Conservation (phyloP, 768 basidiomycete species). For the Podaxis sp. region DNA sequence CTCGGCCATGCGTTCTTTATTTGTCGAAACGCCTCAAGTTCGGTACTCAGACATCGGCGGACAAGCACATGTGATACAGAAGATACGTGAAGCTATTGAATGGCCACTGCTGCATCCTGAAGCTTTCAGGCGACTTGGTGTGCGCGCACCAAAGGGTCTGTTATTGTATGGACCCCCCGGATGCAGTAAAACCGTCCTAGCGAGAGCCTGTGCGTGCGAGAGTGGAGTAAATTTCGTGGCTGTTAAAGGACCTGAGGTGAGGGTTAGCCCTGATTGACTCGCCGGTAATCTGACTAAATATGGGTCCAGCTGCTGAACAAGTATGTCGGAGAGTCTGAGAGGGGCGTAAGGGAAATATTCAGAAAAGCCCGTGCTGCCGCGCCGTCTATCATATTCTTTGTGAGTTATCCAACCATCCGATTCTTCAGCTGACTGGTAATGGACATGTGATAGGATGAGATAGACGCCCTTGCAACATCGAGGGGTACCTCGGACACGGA, state of each 20-base stretch:
- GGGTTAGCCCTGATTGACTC: constrained; percentile 18
- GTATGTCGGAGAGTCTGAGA: constrained; percentile 96
- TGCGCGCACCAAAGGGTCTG: constrained; percentile 85
- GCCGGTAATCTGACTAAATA: background rate
- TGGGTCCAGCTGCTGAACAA: constrained; percentile 83
- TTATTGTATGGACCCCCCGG: constrained; percentile 95
- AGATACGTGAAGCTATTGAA: constrained; percentile 87
- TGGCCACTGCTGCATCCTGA: constrained; percentile 92
- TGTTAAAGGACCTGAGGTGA: constrained; percentile 95
- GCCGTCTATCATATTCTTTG: constrained; percentile 96
- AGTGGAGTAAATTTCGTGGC: constrained; percentile 96
- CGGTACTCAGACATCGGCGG: constrained; percentile 91
- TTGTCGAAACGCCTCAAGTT: constrained; percentile 82
- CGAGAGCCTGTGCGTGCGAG: constrained; percentile 89
- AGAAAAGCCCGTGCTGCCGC: constrained; percentile 91
- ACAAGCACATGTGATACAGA: constrained; percentile 76
- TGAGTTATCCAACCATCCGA: constrained; percentile 38
- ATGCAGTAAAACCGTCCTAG: constrained; percentile 95
- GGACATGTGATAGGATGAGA: constrained; percentile 73
- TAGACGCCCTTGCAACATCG: constrained; percentile 88
- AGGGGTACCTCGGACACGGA: constrained; percentile 63
- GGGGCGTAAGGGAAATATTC: constrained; percentile 93
- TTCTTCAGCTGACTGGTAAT: constrained; percentile 2
- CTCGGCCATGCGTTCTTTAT: constrained; percentile 92
- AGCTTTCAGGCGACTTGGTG: constrained; percentile 84